Conservation (phyloP, 1,284 basidiomycete species). For the Microbotryum violaceum region DNA sequence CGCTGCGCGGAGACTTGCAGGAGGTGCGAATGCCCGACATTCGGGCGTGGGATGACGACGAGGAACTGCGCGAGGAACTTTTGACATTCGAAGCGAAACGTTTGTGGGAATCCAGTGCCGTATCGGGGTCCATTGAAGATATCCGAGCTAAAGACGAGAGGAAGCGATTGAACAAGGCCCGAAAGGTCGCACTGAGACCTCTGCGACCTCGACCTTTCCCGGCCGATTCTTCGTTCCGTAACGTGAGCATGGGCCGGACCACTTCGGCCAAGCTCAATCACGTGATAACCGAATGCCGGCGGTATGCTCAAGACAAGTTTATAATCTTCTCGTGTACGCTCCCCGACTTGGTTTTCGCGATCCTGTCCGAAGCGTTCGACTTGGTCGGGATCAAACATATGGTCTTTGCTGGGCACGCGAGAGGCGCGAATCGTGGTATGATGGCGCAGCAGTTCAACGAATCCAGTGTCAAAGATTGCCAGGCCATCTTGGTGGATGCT, state of each 20-base stretch:
- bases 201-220: slow-evolving; percentile 12
- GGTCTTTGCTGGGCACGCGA: slow-evolving; percentile 22
- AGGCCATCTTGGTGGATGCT: slow-evolving; percentile 28
- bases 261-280: slow-evolving; percentile 27
- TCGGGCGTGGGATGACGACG: slow-evolving; percentile 26
- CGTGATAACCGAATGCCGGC: slow-evolving; percentile 17
- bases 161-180: slow-evolving; percentile 16
- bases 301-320: slow-evolving; percentile 27
- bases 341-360: slow-evolving; percentile 26
- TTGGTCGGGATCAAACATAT: slow-evolving; percentile 22
- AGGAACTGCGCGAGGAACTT: slow-evolving; percentile 28
- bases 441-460: slow-evolving; percentile 23
- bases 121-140: background rate
- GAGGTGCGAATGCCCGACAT: slow-evolving; percentile 14
- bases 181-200: background rate
- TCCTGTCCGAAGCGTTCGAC: slow-evolving; percentile 29
- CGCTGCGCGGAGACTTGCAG: slow-evolving; percentile 14
- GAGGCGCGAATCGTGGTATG: slow-evolving; percentile 18
- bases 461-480: slow-evolving; percentile 7
- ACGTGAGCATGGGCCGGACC: slow-evolving; percentile 13
- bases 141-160: slow-evolving; percentile 5
- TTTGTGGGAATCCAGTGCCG: background rate
- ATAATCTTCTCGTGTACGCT: slow-evolving; percentile 23
- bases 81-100: slow-evolving; percentile 25
- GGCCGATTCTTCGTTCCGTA: slow-evolving; percentile 8